Conservation (phyloP, 805 yeast genomes). For the Tetrapisispora namnaoensis region DNA sequence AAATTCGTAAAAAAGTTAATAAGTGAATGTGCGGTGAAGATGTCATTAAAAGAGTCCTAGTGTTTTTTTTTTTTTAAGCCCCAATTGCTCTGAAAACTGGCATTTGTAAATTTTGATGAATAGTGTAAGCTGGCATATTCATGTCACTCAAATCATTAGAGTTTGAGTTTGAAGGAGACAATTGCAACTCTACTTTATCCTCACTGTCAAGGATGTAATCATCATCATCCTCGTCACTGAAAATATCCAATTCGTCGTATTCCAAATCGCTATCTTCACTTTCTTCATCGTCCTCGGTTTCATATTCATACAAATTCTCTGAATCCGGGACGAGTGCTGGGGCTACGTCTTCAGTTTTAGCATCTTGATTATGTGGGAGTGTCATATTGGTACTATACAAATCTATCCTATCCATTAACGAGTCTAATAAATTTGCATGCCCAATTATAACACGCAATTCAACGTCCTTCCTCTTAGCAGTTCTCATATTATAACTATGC, state of each 20-base stretch:
- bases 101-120: not conserved
- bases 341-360: not conserved
- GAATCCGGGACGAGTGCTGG: not conserved
- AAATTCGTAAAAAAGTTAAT: not conserved
- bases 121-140: not conserved
- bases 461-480: conserved; percentile 12
- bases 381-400: not conserved
- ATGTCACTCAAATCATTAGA: not conserved
- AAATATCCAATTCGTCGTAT: conserved; percentile 1
- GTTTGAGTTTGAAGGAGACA: not conserved
- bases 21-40: not conserved
- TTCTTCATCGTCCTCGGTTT: conserved; percentile 2
- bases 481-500: not conserved
- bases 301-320: not conserved
- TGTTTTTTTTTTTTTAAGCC: not conserved
- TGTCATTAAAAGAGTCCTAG: not conserved
- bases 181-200: not conserved
- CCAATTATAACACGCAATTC: conserved; percentile 25
- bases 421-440: conserved; percentile 28
- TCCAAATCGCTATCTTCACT: conserved; percentile 1
- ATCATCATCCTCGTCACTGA: conserved; percentile 1
- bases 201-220: not conserved
- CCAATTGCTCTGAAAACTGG: conserved; percentile 1
- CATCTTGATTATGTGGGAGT: not conserved
- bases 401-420: conserved; percentile 16